Evolutionary conservation across 306 rosid species (phyloP), one percentile per base, ranked within the genome.

Genomic region (Erythrophleum fordii): DNA sequence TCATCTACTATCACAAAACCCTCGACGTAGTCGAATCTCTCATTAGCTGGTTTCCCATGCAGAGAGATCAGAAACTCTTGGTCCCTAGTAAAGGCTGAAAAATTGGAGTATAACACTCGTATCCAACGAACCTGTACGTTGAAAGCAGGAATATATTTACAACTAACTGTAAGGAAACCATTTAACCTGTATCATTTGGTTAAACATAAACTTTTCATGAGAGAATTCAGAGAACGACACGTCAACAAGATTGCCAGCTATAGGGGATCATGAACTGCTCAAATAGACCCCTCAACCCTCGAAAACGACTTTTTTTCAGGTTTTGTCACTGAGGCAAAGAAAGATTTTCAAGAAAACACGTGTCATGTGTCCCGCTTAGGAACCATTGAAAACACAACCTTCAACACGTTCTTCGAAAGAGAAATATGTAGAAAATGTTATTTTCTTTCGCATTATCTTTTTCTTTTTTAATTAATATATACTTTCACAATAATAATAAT

Each of bases 1-100:
- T 93, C 97, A 56, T 95, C 99, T 2, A 91, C 99, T 35, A 93
- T 95, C 4, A 95, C 98, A 75, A 95, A 95, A 52, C 99, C 99
- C 81, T 95, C 99, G 4, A 95, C 91, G 80, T 95, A 95, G 49
- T 95, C 99, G 62, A 95, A 93, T 71, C 87, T 95, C 78, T 90
- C 81, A 46, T 73, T 73, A 3, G 75, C 51, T 20, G 86, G 78
- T 12, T 85, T 83, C 69, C 87, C 97, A 80, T 93, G 94, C 89
- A 93, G 66, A 45, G 99, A 95, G 39, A 95, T 93, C 7, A 95
- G 93, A 81, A 79, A 89, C 72, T 95, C 98, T 58, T 95, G 99
- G 81, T 95, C 97, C 79, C 82, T 82, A 2, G 93, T 87, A 16
- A 95, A 95, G 0, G 84, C 76, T 26, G 88, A 34, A 83, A 95